Base-by-base conservation (phyloP, 768 basidiomycete genomes). In the Auriscalpium orientale region DNA sequence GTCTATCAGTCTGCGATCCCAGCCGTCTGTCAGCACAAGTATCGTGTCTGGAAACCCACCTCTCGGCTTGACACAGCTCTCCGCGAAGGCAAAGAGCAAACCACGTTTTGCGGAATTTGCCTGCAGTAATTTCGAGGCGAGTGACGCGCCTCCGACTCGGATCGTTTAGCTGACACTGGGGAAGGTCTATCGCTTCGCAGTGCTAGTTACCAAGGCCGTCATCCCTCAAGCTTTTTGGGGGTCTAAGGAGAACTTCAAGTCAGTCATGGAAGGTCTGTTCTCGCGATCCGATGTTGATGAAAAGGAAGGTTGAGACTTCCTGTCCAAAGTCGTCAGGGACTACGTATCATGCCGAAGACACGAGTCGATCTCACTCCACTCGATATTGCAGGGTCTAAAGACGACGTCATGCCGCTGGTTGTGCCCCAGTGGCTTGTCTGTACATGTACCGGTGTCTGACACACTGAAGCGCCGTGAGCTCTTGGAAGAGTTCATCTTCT, bases 401-500 rank as follows among this genome's bases (percentile, higher is more conserved):
- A 80, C 82, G 5, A 76, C 82, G 0, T 85, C 84, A 34, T 92
- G 93, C 63, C 81, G 84, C 21, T 98, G 95, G 95, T 73, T 92
- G 12, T 75, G 74, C 60, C 81, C 79, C 9, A 72, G 76, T 7
- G 54, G 61, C 8, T 68, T 70, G 16, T 69, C 68, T 8, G 59
- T 50, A 18, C 74, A 85, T 49, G 78, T 83, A 0, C 72, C 81
- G 8, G 79, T 81, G 3, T 80, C 82, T 0, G 94, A 98, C 63
- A 71, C 82, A 2, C 62, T 81, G 35, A 97, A 92, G 67, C 79
- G 91, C 16, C 76, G 81, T n/a, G 85, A 92, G 65, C 69, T 98
- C 13, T 64, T 94, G 0, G 84, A 91, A 66, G 91, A 98, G 51
- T 91, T 95, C 64, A 55, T 98, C n/a, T 89, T 84, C 66, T 99